Evolutionary conservation across 768 basidiomycete species (phyloP).

Genomic region (Tulasnella sp.): DNA sequence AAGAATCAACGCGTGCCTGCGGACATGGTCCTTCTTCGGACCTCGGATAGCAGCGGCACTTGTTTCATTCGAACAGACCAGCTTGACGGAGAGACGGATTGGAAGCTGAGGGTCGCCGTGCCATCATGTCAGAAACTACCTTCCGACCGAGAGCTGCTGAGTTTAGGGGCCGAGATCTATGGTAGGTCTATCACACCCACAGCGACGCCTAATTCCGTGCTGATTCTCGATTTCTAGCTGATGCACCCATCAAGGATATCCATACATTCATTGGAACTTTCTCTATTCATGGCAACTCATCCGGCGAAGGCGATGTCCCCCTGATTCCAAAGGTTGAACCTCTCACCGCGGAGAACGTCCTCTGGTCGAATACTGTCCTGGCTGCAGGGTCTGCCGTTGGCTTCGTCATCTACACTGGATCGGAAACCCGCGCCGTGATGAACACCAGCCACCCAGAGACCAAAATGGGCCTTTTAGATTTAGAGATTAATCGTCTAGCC

Average conservation of each 20-base stretch:
- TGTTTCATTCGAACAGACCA: constrained; percentile 99
- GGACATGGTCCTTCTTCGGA: constrained; percentile 84
- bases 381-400: constrained; percentile 92
- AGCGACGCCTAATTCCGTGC: constrained; percentile 19
- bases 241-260: constrained; percentile 94
- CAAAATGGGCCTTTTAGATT: constrained; percentile 85
- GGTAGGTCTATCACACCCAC: constrained; percentile 47
- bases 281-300: constrained; percentile 43
- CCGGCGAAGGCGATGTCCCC: constrained; percentile 46
- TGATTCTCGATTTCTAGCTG: constrained; percentile 52
- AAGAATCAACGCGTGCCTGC: constrained; percentile 98
- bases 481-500: constrained; percentile 92
- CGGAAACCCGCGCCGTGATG: constrained; percentile 96
- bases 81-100: constrained; percentile 97
- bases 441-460: constrained; percentile 97
- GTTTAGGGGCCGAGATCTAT: constrained; percentile 83
- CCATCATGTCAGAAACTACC: constrained; percentile 72
- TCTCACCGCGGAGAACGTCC: constrained; percentile 88
- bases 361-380: constrained; percentile 97
- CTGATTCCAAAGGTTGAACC: constrained; percentile 62
- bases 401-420: constrained; percentile 89
- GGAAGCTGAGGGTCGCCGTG: constrained; percentile 92
- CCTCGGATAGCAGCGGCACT: constrained; percentile 83
- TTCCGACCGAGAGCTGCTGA: constrained; percentile 49
- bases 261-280: constrained; percentile 93